Conservation (phyloP, 192 early-diverging fungal species). For the Coemansia furcata region DNA sequence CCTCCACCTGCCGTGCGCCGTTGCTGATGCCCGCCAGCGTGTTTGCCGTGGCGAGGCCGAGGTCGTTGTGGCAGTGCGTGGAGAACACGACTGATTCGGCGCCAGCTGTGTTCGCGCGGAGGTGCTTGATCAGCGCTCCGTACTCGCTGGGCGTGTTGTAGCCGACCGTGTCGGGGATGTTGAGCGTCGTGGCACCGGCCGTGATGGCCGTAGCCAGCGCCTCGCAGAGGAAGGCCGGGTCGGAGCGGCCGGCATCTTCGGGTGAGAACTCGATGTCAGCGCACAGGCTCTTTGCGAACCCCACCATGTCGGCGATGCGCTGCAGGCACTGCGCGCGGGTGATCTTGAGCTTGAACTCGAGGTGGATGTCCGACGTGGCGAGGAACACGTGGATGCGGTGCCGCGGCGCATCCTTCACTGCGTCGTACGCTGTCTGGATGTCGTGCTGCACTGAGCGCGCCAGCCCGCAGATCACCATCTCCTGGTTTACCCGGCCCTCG, state of each 20-base stretch:
- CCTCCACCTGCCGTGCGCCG: slow-evolving; percentile 95
- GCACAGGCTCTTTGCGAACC: slow-evolving; percentile 73
- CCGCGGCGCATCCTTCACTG: slow-evolving; percentile 78
- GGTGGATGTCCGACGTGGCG: slow-evolving; percentile 95
- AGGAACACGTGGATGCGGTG: slow-evolving; percentile 94
- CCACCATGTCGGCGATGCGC: slow-evolving; percentile 77
- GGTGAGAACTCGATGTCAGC: slow-evolving; percentile 92
- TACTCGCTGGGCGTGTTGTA: slow-evolving; percentile 92
- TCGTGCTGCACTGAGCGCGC: slow-evolving; percentile 82
- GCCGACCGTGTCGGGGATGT: slow-evolving; percentile 98
- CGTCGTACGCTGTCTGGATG: slow-evolving; percentile 87
- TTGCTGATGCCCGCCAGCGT: slow-evolving; percentile 85
- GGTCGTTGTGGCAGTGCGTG: slow-evolving; percentile 98
- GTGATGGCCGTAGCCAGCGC: slow-evolving; percentile 79
- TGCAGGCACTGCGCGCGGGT: slow-evolving; percentile 79
- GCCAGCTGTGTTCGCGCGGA: slow-evolving; percentile 71
- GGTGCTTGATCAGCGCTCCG: slow-evolving; percentile 79
- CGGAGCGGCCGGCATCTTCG: slow-evolving; percentile 91
- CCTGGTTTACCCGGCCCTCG: slow-evolving; percentile 58
- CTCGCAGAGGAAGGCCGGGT: slow-evolving; percentile 83
- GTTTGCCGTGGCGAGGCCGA: slow-evolving; percentile 96
- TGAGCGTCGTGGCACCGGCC: slow-evolving; percentile 92
- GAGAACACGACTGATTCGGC: slow-evolving; percentile 77
- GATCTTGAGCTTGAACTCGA: slow-evolving; percentile 93
- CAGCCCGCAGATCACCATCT: slow-evolving; percentile 87